Base-by-base conservation (phyloP, 768 basidiomycete genomes). In the Lentinula raphanica region DNA sequence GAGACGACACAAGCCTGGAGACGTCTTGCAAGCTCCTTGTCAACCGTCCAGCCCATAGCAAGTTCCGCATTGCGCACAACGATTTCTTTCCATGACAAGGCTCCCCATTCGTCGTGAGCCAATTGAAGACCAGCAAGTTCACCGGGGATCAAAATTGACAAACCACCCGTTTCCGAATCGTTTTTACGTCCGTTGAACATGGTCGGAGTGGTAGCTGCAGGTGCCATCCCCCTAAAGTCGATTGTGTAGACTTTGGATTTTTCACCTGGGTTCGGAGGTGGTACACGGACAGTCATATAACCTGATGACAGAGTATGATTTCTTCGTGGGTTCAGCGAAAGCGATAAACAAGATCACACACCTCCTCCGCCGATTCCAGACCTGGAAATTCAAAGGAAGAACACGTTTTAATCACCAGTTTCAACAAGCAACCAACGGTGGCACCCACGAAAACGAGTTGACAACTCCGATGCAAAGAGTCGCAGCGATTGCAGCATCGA, bases 151-250 rank as follows among this genome's bases (percentile, higher is more conserved):
- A 76, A 86, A 11, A 88, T 76, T 1, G 85, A 65, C 56, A 90
- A 69, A 5, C 88, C 88, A 2, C 88, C 87, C 39, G 76, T 77
- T 58, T 65, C 73, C 29, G 84, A 72, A 2, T 73, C 69, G 0
- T 63, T 56, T 8, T 81, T 71, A 29, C 78, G 64, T 9, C 74
- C 68, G 28, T 65, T 44, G 69, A 82, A 90, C 88, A 90, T 90
- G 25, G 77, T 79, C 48, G 73, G 68, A 64, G 79, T 81, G 11
- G 85, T 75, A 27, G 72, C 68, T 1, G 73, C 76, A 0, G 89
- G 86, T 6, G 84, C 85, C 0, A 78, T 81, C 65, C 90, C 88
- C 6, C 88, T 79, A 67, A 85, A 90, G 70, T 90, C 88, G 42
- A 90, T 74, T 23, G 72, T 72, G 62, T 67, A 76, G 36, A 75